A percentile compares a stretch with the other conserved stretches of the same genome.
Evolutionary conservation across 805 yeast species (phyloP).

Genomic region (Cyberlindnera nakhonratchasimensis): DNA sequence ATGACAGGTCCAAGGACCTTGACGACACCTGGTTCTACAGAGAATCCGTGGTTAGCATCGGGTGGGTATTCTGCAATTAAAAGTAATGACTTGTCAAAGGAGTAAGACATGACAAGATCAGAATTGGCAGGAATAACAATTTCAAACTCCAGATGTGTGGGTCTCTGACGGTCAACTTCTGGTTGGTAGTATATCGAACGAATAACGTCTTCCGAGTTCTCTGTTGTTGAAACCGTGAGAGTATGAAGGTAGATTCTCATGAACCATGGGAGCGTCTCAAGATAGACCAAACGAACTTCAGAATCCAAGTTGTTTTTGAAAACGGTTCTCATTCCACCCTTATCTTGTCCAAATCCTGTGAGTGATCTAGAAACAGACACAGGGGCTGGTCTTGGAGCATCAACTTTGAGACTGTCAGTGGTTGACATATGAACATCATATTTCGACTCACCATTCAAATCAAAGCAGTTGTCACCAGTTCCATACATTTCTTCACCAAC

Average conservation of each 20-base stretch:
- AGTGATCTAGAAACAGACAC: constrained; percentile 76
- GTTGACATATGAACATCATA: constrained; percentile 37
- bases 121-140: constrained; percentile 62
- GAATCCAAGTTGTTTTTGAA: constrained; percentile 61
- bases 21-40: constrained; percentile 85
- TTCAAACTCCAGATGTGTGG: constrained; percentile 75
- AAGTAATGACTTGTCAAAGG: constrained; percentile 84
- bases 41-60: constrained; percentile 97
- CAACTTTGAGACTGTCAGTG: constrained; percentile 41
- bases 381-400: constrained; percentile 49
- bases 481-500: constrained; percentile 30
- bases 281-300: constrained; percentile 53
- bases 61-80: constrained; percentile 95
- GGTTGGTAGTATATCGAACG: constrained; percentile 63
- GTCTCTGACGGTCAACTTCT: constrained; percentile 74
- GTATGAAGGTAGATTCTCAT: constrained; percentile 80
- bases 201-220: constrained; percentile 36
- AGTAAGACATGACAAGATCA: constrained; percentile 60
- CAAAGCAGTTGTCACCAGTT: constrained; percentile 37
- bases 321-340: constrained; percentile 82
- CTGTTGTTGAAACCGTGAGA: constrained; percentile 34
- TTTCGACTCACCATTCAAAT: constrained; percentile 23
- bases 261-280: constrained; percentile 91
- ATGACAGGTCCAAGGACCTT: constrained; percentile 43
- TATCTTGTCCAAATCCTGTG: constrained; percentile 88